Base-by-base conservation (phyloP, 192 early-diverging fungal species). In the Linnemannia schmuckeri region DNA sequence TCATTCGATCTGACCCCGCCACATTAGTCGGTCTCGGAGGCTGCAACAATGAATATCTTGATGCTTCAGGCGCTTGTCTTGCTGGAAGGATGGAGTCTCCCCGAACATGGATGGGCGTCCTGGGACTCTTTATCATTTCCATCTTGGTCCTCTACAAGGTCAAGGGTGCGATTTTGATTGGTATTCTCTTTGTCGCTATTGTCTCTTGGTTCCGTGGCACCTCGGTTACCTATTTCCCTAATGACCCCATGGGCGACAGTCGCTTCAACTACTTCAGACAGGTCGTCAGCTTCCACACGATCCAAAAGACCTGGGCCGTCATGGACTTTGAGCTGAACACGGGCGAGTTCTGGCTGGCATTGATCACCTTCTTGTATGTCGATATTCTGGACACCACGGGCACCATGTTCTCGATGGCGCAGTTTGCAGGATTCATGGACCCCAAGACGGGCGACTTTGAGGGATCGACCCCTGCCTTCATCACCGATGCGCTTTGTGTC, bases 311-410 rank as follows among this genome's bases (percentile, higher is more conserved):
- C 9, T 88, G 91, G 55, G 93, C 89, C 1, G 79, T 82, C 77
- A 92, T 94, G 84, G 85, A 94, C 79, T 97, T 95, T 82, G 88
- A 94, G 73, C 70, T 94, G 38, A 78, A 89, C 6, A 88, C 89
- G 47, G 91, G 92, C 49, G 91, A 94, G 38, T 83, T 96, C 52
- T 97, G 95, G 94, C 90, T 95, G 40, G 94, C 95, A 15, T 90
- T 97, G 49, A 93, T 97, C 55, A 97, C 94, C 1, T 96, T 97
- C 83, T 87, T 96, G n/a, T 96, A 96, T 77, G 94, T 97, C 79
- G 96, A 97, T 77, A 95, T 97, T 71, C 87, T 97, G 72, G 96
- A 97, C 81, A 95, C 94, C 54, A 97, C 95, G 0, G 95, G 95
- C 27, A 96, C 96, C 42, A 90, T 97, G 93, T 96, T 94, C 76